phyloP scores from a whole-genome alignment of 2,329 filamentous ascomycete genomes.

The Colletotrichum gigasporum region DNA sequence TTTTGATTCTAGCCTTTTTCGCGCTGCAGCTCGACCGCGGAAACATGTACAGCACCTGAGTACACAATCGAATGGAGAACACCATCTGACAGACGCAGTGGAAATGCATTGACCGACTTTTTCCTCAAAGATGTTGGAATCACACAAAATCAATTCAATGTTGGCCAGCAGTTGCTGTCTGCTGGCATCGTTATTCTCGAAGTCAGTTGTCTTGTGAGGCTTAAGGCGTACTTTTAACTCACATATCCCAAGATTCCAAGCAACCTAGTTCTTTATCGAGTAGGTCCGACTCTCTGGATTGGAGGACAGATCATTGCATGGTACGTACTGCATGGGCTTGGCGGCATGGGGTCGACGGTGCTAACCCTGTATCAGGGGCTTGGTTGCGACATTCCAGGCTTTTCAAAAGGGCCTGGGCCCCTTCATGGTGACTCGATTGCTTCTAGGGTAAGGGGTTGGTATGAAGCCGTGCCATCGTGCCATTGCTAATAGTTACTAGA shows the following conservation, averaged over 20 bases:
- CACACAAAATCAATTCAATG: slow-evolving; percentile 60
- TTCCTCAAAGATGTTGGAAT: slow-evolving; percentile 60
- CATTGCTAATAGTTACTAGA: background rate
- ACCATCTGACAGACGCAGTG: slow-evolving; percentile 14
- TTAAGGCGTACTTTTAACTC: background rate
- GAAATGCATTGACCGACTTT: slow-evolving; percentile 31
- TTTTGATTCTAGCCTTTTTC: slow-evolving; percentile 56
- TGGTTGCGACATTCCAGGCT: slow-evolving; percentile 46
- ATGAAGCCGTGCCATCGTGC: background rate
- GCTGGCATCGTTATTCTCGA: slow-evolving; percentile 57
- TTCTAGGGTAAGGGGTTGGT: slow-evolving; percentile 36
- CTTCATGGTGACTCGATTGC: slow-evolving; percentile 48
- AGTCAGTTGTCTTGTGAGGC: slow-evolving; percentile 23
- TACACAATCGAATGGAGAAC: background rate
- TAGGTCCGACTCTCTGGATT: slow-evolving; percentile 58
- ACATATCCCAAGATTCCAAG: slow-evolving; percentile 49
- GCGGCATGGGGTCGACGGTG: slow-evolving; percentile 41
- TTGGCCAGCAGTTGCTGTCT: slow-evolving; percentile 60
- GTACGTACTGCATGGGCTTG: slow-evolving; percentile 35
- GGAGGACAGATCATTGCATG: slow-evolving; percentile 54
- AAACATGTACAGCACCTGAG: slow-evolving; percentile 42
- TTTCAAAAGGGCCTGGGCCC: slow-evolving; percentile 44
- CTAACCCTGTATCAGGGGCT: slow-evolving; percentile 37
- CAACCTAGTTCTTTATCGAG: slow-evolving; percentile 55
- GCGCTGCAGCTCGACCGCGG: slow-evolving; percentile 49